Evolutionary conservation across 495 filamentous ascomycete genomes (phyloP).

Genomic region (Talaromyces proteolyticus): DNA sequence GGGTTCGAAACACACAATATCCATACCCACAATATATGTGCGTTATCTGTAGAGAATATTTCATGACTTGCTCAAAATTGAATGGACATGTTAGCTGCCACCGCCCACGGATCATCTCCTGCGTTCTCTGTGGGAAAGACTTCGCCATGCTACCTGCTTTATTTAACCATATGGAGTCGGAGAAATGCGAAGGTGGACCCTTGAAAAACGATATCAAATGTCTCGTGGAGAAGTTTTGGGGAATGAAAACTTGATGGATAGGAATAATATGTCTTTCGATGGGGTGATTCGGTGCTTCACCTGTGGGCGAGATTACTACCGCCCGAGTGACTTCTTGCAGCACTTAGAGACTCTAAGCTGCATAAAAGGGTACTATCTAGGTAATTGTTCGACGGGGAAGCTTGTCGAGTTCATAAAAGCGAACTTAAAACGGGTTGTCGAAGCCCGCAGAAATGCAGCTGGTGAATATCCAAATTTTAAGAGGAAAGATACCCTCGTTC

Average conservation of each 20-base stretch:
- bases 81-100: not conserved
- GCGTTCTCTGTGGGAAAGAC: not conserved
- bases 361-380: not conserved
- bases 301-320: not conserved
- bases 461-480: too few species aligned
- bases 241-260: too few species aligned
- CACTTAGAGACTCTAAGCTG: not conserved
- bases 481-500: too few species aligned
- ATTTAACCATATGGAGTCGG: constrained; percentile 6
- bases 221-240: constrained; percentile 1
- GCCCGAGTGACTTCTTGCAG: constrained; percentile 3
- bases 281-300: not conserved
- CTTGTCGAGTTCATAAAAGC: constrained; percentile 1
- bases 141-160: not conserved
- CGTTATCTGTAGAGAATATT: not conserved
- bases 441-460: not conserved
- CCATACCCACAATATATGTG: not conserved
- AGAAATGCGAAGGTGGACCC: not conserved
- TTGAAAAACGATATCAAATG: not conserved
- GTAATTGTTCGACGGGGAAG: not conserved
- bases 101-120: not conserved
- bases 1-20: not conserved
- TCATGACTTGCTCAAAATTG: not conserved
- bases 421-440: not conserved
- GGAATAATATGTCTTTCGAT: not conserved